Percentiles rank a stretch among this genome's conserved stretches.
Evolutionary conservation across 192 early-diverging fungal genomes (phyloP).

Genomic region (Coemansia sp.): DNA sequence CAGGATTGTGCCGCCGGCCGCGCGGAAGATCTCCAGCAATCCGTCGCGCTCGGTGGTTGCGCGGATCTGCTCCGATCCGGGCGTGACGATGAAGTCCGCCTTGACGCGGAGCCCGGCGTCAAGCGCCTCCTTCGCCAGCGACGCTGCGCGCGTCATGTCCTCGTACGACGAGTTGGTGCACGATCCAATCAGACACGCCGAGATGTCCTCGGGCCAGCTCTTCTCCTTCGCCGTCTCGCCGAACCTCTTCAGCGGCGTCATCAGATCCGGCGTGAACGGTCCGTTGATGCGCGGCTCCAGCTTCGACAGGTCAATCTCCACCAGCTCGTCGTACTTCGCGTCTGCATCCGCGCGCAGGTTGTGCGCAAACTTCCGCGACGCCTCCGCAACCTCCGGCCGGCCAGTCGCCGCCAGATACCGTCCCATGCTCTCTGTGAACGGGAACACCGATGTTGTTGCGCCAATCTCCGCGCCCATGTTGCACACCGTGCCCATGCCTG

Average conservation of each 20-base stretch:
- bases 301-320: constrained; percentile 91
- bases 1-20: constrained; percentile 83
- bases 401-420: constrained; percentile 88
- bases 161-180: constrained; percentile 99
- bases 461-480: constrained; percentile 99
- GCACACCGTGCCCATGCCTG: constrained; percentile 98
- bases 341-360: constrained; percentile 87
- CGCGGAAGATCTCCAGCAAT: constrained; percentile 71
- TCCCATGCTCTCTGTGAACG: constrained; percentile 89
- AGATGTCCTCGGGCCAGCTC: constrained; percentile 85
- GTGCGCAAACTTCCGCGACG: constrained; percentile 79
- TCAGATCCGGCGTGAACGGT: constrained; percentile 93
- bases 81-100: constrained; percentile 87
- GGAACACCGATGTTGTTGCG: constrained; percentile 96
- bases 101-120: constrained; percentile 80
- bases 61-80: constrained; percentile 96
- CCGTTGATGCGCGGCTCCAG: constrained; percentile 98
- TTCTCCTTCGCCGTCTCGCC: constrained; percentile 82
- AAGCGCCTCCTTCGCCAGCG: constrained; percentile 80
- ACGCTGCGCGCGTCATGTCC: constrained; percentile 93
- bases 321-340: constrained; percentile 87
- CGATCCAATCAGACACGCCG: constrained; percentile 92
- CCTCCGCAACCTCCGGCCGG: constrained; percentile 76
- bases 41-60: constrained; percentile 95
- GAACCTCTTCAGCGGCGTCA: constrained; percentile 92